A percentile compares a stretch with the other conserved stretches of the same genome.
Evolutionary conservation across 805 yeast genomes (phyloP).

Genomic region (Teunomyces kruisii): DNA sequence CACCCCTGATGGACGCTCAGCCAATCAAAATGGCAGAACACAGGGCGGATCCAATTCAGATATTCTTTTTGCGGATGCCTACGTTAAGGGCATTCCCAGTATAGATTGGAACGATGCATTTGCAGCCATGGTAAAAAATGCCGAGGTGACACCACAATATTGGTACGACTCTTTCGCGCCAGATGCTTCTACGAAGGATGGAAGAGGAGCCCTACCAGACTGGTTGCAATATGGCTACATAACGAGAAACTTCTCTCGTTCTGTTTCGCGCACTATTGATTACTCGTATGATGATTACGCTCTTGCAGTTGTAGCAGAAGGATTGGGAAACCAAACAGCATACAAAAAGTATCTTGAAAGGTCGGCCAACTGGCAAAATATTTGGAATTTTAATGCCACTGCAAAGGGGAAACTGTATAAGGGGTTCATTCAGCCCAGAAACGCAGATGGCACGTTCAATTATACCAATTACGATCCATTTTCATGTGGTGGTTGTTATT

Average conservation of each 20-base stretch:
- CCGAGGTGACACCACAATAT: slow-evolving; percentile 33
- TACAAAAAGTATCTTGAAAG: slow-evolving; percentile 27
- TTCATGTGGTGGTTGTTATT: slow-evolving; percentile 33
- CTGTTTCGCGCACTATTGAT: slow-evolving; percentile 36
- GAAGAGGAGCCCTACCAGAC: slow-evolving; percentile 35
- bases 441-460: slow-evolving; percentile 27
- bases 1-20: slow-evolving; percentile 37
- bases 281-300: slow-evolving; percentile 38
- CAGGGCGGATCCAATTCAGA: slow-evolving; percentile 41
- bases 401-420: slow-evolving; percentile 17
- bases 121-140: slow-evolving; percentile 33
- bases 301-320: slow-evolving; percentile 30
- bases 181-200: slow-evolving; percentile 29
- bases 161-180: slow-evolving; percentile 23
- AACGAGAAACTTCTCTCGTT: slow-evolving; percentile 29
- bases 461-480: slow-evolving; percentile 25
- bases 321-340: slow-evolving; percentile 20
- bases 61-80: slow-evolving; percentile 37
- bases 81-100: slow-evolving; percentile 21
- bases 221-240: slow-evolving; percentile 33
- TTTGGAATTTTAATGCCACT: slow-evolving; percentile 32
- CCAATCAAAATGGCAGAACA: slow-evolving; percentile 36
- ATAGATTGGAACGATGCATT: slow-evolving; percentile 31
- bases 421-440: slow-evolving; percentile 35
- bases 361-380: slow-evolving; percentile 34